Percentiles rank a stretch among this genome's conserved stretches.
phyloP scores from a whole-genome alignment of 129 eudicot species.

The Flaveria bidentis region DNA sequence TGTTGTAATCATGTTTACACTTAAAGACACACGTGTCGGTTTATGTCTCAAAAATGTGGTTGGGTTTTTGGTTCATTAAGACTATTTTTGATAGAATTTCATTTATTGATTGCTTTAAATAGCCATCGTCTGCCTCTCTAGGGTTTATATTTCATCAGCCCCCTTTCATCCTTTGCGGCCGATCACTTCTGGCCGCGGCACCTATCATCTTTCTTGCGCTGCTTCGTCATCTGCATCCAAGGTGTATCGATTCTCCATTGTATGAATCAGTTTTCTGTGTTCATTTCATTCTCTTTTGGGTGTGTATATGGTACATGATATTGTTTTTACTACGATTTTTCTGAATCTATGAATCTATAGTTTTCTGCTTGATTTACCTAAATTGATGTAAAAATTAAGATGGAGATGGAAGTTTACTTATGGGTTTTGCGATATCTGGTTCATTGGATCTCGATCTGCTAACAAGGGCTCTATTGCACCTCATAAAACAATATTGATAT shows the following conservation, averaged over 20 bases:
- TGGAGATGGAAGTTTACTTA: constrained; percentile 26
- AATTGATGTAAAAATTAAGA: constrained; percentile 9
- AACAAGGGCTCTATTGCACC: constrained; percentile 11
- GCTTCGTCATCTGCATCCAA: constrained; percentile 20
- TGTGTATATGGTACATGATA: constrained; percentile 25
- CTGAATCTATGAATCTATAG: not conserved
- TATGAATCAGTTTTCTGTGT: constrained; percentile 2
- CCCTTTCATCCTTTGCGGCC: constrained; percentile 5
- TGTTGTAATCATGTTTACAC: constrained; percentile 1
- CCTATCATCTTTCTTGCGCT: not conserved
- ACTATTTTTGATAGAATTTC: not conserved
- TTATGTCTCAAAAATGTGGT: constrained; percentile 10
- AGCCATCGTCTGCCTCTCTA: constrained; percentile 9
- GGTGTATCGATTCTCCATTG: constrained; percentile 2
- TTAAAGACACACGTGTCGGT: not conserved
- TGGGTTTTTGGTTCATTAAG: constrained; percentile 11
- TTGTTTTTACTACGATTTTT: constrained; percentile 12
- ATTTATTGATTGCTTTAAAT: constrained; percentile 10
- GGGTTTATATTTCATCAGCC: constrained; percentile 21
- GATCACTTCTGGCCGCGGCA: not conserved
- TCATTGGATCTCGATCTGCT: not conserved
- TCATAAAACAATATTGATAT: not conserved
- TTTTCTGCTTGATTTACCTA: constrained; percentile 16
- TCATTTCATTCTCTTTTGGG: not conserved
- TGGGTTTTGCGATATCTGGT: constrained; percentile 18